Base-by-base conservation (phyloP, 2,329 filamentous ascomycete genomes). In the Fonsecaea multimorphosa region DNA sequence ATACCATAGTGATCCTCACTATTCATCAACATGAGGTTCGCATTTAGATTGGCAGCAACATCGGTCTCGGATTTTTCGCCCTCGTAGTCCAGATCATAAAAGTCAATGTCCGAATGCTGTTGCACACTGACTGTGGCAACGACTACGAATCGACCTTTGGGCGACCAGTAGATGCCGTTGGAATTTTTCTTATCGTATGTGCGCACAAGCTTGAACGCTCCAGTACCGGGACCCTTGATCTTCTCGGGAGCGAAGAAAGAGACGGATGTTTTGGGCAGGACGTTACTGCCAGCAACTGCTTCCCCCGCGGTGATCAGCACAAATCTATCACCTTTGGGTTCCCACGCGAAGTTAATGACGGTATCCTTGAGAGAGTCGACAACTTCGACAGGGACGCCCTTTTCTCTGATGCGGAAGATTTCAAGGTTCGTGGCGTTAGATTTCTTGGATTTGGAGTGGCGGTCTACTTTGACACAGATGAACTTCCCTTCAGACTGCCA, bases 161-260 rank as follows among this genome's bases (percentile, higher is more conserved):
- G 95, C 22, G 93, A 96, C 95, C 95, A 99, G 87, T 98, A 98
- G 76, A 99, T 99, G 71, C 92, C 93, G 76, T 99, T 99, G 86
- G 91, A 97, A 82, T 96, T 98, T 88, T 98, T 98, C 88, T 98
- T 98, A 74, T 99, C 95, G 63, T 97, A 85, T 8, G 93, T 98
- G 70, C 93, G 89, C 72, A 98, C 89, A 77, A 96, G 92, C 84
- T 94, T 96, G 86, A 98, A 99, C 85, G 96, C 97, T 70, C 95
- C 95, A 24, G 66, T 70, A 27, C 86, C 85, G 59, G 86, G 80
- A 63, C 86, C 92, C 86, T 98, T 99, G 75, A 87, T 83, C 84
- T 97, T 98, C 79, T 99, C 95, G 0, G 95, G 93, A 73, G 92
- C 94, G 85, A 97, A 99, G 86, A 99, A 99, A 36, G 92, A 87